Base-by-base conservation (phyloP, 495 filamentous ascomycete genomes). In the Penicillium turbatum region DNA sequence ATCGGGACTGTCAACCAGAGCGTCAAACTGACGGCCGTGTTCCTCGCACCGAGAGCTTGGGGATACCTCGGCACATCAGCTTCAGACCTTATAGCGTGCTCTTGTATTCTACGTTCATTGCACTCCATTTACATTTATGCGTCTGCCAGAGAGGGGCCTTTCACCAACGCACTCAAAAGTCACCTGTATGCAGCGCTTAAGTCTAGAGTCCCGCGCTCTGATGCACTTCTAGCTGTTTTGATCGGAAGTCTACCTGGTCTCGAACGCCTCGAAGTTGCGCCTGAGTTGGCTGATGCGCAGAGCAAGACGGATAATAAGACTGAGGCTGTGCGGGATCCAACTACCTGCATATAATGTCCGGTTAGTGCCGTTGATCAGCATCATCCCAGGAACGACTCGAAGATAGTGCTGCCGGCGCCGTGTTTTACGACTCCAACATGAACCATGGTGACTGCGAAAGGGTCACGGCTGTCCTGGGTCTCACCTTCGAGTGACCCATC, bases 371-470 rank as follows among this genome's bases (percentile, higher is more conserved):
- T 92, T 84, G n/a, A 92, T 75, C 31, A 89, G 82, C 87, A 86
- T 87, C 81, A 92, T 82, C 56, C 87, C 84, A 0, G 87, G 85
- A 35, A 90, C 82, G 6, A 92, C 89, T 8, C 85, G 76, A 0
- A 85, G 66, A 65, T 91, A 92, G 63, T 95, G 89, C 55, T 87
- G 87, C 79, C 83, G 42, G 42, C 24, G 42, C 42, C 10, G 42
- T 45, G 2, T 15, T 5, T 13, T 45, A 45, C 31, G 42, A 45
- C 12, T 45, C 27, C 11, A 9, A 31, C 27, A 45, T 17, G 26
- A 45, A 45, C 27, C 4, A 2, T 26, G 42, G 5, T 16, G 42
- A n/a, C 27, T 31, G 26, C 42, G 42, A 45, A 45, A 45, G 26
- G 10, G 42, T 45, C 5, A 45, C 31, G 13, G 26, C 42, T 45